Percentiles rank a stretch among this genome's conserved stretches.
These are phyloP conservation scores for Geoglossum cookeanum DNA, from an alignment of 2,329 filamentous ascomycete genomes.

Conservation along the genomic window DNA sequence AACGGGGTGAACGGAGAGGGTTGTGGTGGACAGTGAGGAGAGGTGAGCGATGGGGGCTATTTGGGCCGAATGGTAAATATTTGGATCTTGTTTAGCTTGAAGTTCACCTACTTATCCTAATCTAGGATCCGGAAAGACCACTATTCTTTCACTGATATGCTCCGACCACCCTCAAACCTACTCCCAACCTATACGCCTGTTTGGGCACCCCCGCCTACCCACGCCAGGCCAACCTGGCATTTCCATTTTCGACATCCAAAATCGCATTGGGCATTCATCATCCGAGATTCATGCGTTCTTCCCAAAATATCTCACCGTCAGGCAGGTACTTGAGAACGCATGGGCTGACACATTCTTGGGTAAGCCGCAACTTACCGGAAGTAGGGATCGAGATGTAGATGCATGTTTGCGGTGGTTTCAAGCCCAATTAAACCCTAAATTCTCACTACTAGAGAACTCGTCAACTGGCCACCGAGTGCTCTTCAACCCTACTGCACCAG, in stretches of 20 bases:
- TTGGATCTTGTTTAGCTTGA: not conserved
- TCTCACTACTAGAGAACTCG: conserved; percentile 4
- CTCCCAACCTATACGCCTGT: conserved; percentile 68
- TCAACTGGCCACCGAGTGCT: conserved; percentile 10
- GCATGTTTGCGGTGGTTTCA: conserved; percentile 60
- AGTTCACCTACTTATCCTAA: not conserved
- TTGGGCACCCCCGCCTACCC: conserved; percentile 64
- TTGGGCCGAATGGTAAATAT: conserved; percentile 58
- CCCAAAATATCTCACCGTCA: conserved; percentile 54
- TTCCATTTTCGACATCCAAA: conserved; percentile 83
- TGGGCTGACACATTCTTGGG: conserved; percentile 78
- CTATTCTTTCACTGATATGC: conserved; percentile 74
- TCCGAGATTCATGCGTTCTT: conserved; percentile 92
- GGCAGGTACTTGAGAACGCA: conserved; percentile 61
- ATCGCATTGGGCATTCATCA: conserved; percentile 76
- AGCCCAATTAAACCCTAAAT: conserved; percentile 48
- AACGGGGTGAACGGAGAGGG: conserved; percentile 35
- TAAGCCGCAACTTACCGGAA: conserved; percentile 41
- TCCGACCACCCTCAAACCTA: conserved; percentile 95
- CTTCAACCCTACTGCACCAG: not conserved
- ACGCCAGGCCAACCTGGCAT: conserved; percentile 52
- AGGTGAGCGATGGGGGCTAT: conserved; percentile 78
- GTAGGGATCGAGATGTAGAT: conserved; percentile 41
- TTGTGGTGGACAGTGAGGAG: conserved; percentile 67
- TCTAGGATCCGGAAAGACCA: conserved; percentile 72